These are phyloP conservation scores for Gymnopilus junonius DNA, from an alignment of 768 basidiomycete genomes.

Conservation along the genomic window DNA sequence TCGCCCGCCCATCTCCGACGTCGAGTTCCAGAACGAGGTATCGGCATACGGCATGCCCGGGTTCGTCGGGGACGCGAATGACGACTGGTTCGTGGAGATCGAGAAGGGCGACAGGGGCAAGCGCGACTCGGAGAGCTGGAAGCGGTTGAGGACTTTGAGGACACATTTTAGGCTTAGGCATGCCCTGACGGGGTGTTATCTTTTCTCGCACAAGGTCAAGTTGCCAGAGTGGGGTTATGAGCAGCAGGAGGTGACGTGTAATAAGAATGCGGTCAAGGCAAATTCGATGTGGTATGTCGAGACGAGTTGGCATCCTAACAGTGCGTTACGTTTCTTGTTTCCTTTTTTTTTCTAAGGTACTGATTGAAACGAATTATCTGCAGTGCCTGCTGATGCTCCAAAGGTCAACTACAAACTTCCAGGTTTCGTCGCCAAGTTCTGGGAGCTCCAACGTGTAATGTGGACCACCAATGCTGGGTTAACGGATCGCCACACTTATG, in stretches of 20 bases:
- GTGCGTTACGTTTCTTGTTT: slow-evolving; percentile 49
- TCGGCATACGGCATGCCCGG: slow-evolving; percentile 90
- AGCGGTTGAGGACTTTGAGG: slow-evolving; percentile 77
- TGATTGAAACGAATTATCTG: background rate
- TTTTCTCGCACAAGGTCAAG: slow-evolving; percentile 98
- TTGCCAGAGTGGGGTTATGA: slow-evolving; percentile 97
- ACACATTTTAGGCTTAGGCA: slow-evolving; percentile 87
- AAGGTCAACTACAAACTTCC: slow-evolving; percentile 94
- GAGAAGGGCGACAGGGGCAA: slow-evolving; percentile 66
- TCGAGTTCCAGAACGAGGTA: slow-evolving; percentile 99
- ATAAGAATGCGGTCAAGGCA: slow-evolving; percentile 89
- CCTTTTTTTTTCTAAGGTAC: background rate
- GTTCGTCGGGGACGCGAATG: slow-evolving; percentile 88
- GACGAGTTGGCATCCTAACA: slow-evolving; percentile 73
- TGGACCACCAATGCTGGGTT: slow-evolving; percentile 96
- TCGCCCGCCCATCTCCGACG: slow-evolving; percentile 94
- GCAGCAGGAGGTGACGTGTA: slow-evolving; percentile 99
- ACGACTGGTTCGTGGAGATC: slow-evolving; percentile 92
- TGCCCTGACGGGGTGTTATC: slow-evolving; percentile 88
- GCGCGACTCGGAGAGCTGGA: slow-evolving; percentile 66
- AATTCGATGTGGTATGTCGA: slow-evolving; percentile 97
- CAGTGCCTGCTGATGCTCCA: slow-evolving; percentile 72
- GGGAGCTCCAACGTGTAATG: slow-evolving; percentile 92
- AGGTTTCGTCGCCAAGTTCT: slow-evolving; percentile 89
- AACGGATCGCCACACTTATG: slow-evolving; percentile 93